phyloP scores from a whole-genome alignment of 177 flowering plant genomes.

The Tripterygium wilfordii region DNA sequence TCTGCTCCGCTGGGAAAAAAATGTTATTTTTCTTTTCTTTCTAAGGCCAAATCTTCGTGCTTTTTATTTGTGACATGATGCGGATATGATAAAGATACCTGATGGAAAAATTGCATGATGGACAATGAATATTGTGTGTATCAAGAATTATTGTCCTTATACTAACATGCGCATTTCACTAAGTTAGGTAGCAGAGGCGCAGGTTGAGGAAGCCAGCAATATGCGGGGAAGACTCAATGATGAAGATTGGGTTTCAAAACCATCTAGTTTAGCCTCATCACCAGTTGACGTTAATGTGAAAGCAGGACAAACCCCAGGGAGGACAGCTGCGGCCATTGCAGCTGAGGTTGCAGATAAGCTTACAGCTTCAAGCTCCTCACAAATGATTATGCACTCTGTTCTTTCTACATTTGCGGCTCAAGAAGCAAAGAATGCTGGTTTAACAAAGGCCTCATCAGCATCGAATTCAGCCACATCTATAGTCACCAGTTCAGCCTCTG shows the following conservation, averaged over 20 bases:
- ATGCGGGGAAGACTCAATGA: constrained; percentile 62
- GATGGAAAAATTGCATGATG: too few species aligned
- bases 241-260: constrained; percentile 42
- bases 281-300: constrained; percentile 26
- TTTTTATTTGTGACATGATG: too few species aligned
- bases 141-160: too few species aligned
- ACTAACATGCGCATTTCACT: too few species aligned
- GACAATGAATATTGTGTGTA: too few species aligned
- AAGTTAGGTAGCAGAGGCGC: constrained; percentile 84
- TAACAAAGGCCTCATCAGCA: constrained; percentile 29
- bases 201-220: constrained; percentile 52
- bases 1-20: too few species aligned
- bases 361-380: constrained; percentile 85
- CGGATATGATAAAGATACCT: too few species aligned
- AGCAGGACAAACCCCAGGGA: constrained; percentile 38
- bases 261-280: constrained; percentile 18
- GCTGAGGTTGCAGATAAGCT: constrained; percentile 95
- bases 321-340: constrained; percentile 77
- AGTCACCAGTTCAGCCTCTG: constrained; percentile 20
- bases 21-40: too few species aligned
- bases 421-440: constrained; percentile 69
- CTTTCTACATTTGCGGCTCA: constrained; percentile 93
- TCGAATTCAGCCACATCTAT: constrained; percentile 29
- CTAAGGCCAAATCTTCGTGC: too few species aligned
- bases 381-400: constrained; percentile 81